Percentiles rank a stretch among this genome's conserved stretches.
Evolutionary conservation across 768 basidiomycete genomes (phyloP).

Genomic region (Tulasnella sp.): DNA sequence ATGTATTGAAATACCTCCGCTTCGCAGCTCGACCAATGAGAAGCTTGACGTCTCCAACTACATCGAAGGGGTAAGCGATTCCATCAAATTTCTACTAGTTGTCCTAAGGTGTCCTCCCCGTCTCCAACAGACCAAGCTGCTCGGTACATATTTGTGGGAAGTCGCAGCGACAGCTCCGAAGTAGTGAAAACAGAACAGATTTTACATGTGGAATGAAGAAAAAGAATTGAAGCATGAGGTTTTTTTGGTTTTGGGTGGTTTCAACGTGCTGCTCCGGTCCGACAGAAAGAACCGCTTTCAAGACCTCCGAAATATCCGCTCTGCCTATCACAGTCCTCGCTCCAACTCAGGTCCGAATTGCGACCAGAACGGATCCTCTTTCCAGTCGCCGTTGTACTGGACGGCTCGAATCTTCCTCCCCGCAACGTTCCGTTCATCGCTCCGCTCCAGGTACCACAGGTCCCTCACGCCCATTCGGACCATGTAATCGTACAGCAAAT

Average conservation of each 20-base stretch:
- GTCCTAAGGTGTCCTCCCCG: background rate
- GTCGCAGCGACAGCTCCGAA: conserved; percentile 41
- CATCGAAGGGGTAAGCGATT: conserved; percentile 65
- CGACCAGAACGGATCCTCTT: conserved; percentile 15
- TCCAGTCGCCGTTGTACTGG: conserved; percentile 23
- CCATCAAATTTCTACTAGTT: background rate
- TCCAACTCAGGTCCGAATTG: conserved; percentile 11
- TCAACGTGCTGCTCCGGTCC: background rate
- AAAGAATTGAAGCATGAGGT: background rate
- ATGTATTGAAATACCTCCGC: background rate
- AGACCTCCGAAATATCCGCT: background rate
- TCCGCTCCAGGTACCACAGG: conserved; percentile 40
- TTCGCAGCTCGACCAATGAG: conserved; percentile 80
- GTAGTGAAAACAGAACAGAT: background rate
- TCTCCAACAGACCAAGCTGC: conserved; percentile 57
- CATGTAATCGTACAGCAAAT: conserved; percentile 61
- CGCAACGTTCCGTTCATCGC: conserved; percentile 23
- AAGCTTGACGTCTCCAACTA: conserved; percentile 90
- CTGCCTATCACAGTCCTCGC: background rate
- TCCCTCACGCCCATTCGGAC: conserved; percentile 53
- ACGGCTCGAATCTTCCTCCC: conserved; percentile 33
- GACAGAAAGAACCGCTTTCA: background rate
- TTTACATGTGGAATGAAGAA: conserved; percentile 5
- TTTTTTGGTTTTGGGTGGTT: background rate
- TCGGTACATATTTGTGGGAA: conserved; percentile 81